Evolutionary conservation across 345 rosid species (phyloP), one percentile per base, ranked within the genome.

Genomic region (Eucalyptus grandis): DNA sequence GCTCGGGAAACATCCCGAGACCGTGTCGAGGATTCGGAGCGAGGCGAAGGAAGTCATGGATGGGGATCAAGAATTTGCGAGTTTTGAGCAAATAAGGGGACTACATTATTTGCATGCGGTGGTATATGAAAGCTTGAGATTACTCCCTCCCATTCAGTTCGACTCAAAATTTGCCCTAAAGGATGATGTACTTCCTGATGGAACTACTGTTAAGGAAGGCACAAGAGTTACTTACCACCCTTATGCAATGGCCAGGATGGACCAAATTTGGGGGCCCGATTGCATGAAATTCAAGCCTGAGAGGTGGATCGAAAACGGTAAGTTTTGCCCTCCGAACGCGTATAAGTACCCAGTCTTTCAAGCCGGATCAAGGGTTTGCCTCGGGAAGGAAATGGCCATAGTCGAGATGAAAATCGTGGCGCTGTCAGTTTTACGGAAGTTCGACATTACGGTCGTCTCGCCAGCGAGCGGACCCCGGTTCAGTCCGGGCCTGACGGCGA

Each of bases 161-260:
- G 95, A 95, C 88, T 94, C 96, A 1, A 95, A 94, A 89, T 94
- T 93, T 27, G 91, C 92, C 72, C 40, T 47, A 56, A 88, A 89
- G 43, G 95, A 94, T 54, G 96, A 93, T 72, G 46, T 83, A 14
- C 86, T 94, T 27, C 96, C 97, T 0, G 97, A 94, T n/a, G 96
- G 96, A n/a, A 94, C 94, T 6, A 72, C 80, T n/a, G 94, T 96
- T 40, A 93, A 86, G 56, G 90, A 72, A 51, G 98, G 99, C 47
- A 94, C 96, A 14, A 91, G 95, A 34, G 99, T 96, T 31, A 95
- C 96, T 14, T 96, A 96, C 89, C 97, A 95, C 88, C 93, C 96
- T 9, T 96, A 95, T 37, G 97, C 99, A 2, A 96, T 96, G 98
- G 99, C 95, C 62, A 85, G 99, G 88, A 95, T 95, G 92, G 93